Base-by-base conservation (phyloP, 2,329 filamentous ascomycete species). In the Camptophora hylomeconis region DNA sequence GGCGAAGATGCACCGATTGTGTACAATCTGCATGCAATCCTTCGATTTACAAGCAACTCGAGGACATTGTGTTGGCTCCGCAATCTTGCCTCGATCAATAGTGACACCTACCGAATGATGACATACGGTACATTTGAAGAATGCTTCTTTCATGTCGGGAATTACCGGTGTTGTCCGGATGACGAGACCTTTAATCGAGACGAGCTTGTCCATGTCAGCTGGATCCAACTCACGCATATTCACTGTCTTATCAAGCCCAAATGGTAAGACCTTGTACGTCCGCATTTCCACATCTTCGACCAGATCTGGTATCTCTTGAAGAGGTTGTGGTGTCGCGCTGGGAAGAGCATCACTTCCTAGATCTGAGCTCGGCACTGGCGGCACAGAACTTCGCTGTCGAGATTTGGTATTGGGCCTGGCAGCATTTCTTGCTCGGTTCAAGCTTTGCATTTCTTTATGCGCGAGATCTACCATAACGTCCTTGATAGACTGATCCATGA, bases 81-180 rank as follows among this genome's bases (percentile, higher is more conserved):
- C 77, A 47, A 98, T 98, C 60, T 87, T 89, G 53, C 92, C 89
- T 47, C 89, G 79, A 51, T 98, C 89, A 46, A 98, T 79, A 32
- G 84, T 80, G 31, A 94, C 83, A 39, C 80, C 81, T 37, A 92
- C 73, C 3, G 81, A 87, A 56, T 94, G 83, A 47, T 84, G 83
- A 58, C 89, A 98, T 15, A 87, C 73, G 34, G 83, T 81, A 59
- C 89, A 98, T 39, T 82, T 80, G 71, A 98, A 98, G 60, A 93
- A 94, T 1, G 89, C 89, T 51, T 93, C 82, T 58, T 92, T 94
- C 92, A 98, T 98, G 47, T 98, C 89, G 1, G 89, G 89, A 40
- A 98, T 95, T 41, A 98, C 81, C 1, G 89, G 84, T 0, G 89
- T 95, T 3, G 89, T 80, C 38, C 89, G 76, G 47, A 98, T 98